Base-by-base conservation (phyloP, 2,329 filamentous ascomycete genomes). In the Rhexocercosporidium sp. region DNA sequence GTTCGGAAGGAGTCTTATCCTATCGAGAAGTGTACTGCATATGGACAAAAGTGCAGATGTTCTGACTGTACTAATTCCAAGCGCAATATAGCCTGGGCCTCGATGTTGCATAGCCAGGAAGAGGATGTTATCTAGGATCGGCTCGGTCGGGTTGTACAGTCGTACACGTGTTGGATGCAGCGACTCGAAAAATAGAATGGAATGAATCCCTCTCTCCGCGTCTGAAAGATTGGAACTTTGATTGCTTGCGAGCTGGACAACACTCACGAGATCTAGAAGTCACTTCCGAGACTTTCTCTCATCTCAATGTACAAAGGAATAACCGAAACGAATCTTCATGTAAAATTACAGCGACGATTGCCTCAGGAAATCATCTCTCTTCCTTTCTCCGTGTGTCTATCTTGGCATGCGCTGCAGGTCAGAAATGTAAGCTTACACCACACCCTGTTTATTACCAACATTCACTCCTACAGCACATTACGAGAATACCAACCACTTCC, bases 371-470 rank as follows among this genome's bases (percentile, higher is more conserved):
- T 11, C 14, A 53, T 27, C 29, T 29, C 29, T 29, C n/a, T 37
- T n/a, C 29, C 16, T 3, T 11, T 56, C 51, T 14, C 1, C 3
- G 4, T n/a, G n/a, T n/a, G n/a, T n/a, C 25, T n/a, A 18, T n/a
- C 22, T 51, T 14, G 20, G 54, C 20, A 57, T 57, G 54, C 54
- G 34, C 25, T 22, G 54, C 54, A 57, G 4, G 54, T 57, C 1
- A 57, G 53, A 44, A 44, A 44, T 8, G 34, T 57, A 57, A 57
- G 54, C 54, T 41, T 57, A 57, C 22, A 37, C 54, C 25, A 7
- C n/a, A 41, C 9, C n/a, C 54, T 25, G 12, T 3, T 18, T 44
- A 57, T 57, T 16, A 57, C 54, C 54, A 39, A 27, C 53, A 37
- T 6, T 5, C 44, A 25, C 18, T 11, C 34, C 2, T 31, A 31